A percentile compares a stretch with the other conserved stretches of the same genome.
phyloP scores from a whole-genome alignment of 148 eudicot species.

The Fagopyrum homotropicum region DNA sequence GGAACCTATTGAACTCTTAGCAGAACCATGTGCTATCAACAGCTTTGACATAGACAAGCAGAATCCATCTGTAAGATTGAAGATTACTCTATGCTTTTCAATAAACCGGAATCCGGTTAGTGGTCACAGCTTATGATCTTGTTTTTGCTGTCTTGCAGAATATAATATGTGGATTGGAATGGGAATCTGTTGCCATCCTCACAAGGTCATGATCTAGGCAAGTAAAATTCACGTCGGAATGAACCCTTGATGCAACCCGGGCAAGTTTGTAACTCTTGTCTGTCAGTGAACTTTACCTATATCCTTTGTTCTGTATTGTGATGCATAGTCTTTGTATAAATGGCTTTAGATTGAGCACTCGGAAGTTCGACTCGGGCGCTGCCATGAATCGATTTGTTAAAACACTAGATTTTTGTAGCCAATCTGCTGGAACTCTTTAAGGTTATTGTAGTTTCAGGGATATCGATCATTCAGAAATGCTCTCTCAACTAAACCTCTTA shows the following conservation, averaged over 20 bases:
- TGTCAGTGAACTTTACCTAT: background rate
- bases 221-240: background rate
- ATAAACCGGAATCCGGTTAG: background rate
- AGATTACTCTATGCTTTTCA: background rate
- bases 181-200: slow-evolving; percentile 82
- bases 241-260: background rate
- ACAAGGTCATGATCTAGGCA: slow-evolving; percentile 38
- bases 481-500: no score
- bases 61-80: slow-evolving; percentile 51
- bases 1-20: slow-evolving; percentile 66
- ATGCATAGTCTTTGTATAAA: slow-evolving; percentile 2
- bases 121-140: background rate
- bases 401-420: background rate
- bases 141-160: slow-evolving; percentile 39
- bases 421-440: no score
- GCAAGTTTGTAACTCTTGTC: background rate
- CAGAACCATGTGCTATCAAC: slow-evolving; percentile 82
- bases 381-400: background rate
- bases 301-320: background rate
- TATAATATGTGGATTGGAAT: slow-evolving; percentile 75
- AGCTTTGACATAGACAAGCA: slow-evolving; percentile 72
- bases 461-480: no score
- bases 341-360: background rate
- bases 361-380: background rate
- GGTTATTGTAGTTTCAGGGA: no score